Evolutionary conservation across 805 yeast species (phyloP), one percentile per base, ranked within the genome.

Genomic region (Cyberlindnera sargentensis): DNA sequence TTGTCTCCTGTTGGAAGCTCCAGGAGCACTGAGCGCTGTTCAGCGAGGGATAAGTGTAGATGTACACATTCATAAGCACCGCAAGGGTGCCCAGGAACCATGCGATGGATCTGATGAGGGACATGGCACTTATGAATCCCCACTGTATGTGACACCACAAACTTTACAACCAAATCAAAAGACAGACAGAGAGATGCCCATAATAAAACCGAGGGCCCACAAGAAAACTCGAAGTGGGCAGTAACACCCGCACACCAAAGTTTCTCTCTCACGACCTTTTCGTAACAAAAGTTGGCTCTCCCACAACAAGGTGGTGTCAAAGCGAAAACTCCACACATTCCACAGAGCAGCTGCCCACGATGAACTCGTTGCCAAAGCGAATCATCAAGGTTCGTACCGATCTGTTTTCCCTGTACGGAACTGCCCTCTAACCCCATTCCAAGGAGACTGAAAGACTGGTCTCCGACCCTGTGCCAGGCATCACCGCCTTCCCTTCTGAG

Each of bases 381-480:
- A 91, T 91, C 53, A 86, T 91, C 52, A 89, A 90, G 60, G 85
- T 80, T 26, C 6, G 11, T 30, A 10, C 20, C 20, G 20, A 15
- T 15, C 20, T 15, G 20, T 15, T 15, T 15, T 15, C 20, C 20
- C 20, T 15, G 20, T 15, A 15, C 20, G 20, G 20, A 15, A 15
- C 20, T 15, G 20, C 20, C 20, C 20, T 15, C 20, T 15, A 15
- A 15, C 20, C 20, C 20, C 20, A 15, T 15, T 28, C 11, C 8
- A 34, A 80, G 82, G 99, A 93, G 67, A 91, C 98, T 8, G 96
- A 93, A 61, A 73, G 96, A 49, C 70, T 93, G 34, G 83, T 83
- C 25, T 81, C 88, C 33, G 99, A 93, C 56, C 98, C 99, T 1
- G 98, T 91, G 2, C 95, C 96, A 4, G 99, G 98, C 3, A 93